Evolutionary conservation across 176 grass and related monocot species (phyloP).

Genomic region (Triticum turgidum): DNA sequence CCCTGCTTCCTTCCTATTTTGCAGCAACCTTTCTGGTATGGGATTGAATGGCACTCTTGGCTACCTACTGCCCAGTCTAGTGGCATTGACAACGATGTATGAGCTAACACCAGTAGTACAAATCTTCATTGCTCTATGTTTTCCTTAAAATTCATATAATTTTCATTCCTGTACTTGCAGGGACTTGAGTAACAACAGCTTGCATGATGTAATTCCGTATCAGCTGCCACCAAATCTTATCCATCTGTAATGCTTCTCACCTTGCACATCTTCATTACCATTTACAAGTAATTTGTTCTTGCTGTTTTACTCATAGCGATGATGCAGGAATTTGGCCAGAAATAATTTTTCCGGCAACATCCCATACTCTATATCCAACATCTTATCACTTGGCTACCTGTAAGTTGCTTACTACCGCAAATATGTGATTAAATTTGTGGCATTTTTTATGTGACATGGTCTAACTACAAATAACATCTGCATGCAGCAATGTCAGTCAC

Average conservation of each 20-base stretch:
- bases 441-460: neutral
- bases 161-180: constrained; percentile 44
- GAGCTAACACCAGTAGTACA: constrained; percentile 27
- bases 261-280: constrained; percentile 25
- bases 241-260: constrained; percentile 69
- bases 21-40: constrained; percentile 82
- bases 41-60: constrained; percentile 83
- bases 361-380: constrained; percentile 75
- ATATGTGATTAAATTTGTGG: neutral
- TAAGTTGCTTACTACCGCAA: constrained; percentile 44
- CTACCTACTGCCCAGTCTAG: constrained; percentile 66
- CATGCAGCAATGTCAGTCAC: constrained; percentile 87
- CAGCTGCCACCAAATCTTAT: constrained; percentile 81
- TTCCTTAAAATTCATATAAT: constrained; percentile 3
- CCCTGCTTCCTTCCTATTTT: constrained; percentile 24
- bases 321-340: constrained; percentile 70
- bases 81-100: constrained; percentile 77
- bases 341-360: constrained; percentile 73
- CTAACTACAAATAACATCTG: constrained; percentile 35
- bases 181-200: constrained; percentile 83
- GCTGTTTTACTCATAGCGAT: constrained; percentile 25
- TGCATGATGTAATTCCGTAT: constrained; percentile 76
- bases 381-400: constrained; percentile 84
- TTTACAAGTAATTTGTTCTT: neutral
- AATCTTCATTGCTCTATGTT: neutral